These are phyloP conservation scores for Candida xyloterini DNA, from an alignment of 805 yeast genomes.

Conservation along the genomic window DNA sequence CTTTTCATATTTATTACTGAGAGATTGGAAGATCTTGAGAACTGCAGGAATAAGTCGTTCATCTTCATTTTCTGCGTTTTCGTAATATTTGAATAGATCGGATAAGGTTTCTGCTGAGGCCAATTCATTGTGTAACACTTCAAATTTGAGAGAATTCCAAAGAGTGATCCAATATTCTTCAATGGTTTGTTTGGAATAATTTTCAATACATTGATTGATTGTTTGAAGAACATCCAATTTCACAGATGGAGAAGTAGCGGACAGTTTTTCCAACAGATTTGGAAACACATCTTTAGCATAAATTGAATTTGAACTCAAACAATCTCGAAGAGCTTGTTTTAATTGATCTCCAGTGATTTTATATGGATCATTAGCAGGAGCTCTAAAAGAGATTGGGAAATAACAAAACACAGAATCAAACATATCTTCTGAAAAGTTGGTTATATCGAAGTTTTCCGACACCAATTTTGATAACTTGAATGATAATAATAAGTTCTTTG, in stretches of 20 bases:
- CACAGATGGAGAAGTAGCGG: slow-evolving; percentile 70
- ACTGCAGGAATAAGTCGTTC: slow-evolving; percentile 39
- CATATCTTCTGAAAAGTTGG: slow-evolving; percentile 54
- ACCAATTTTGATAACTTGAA: slow-evolving; percentile 55
- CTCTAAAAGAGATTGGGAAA: slow-evolving; percentile 92
- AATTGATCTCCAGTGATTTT: slow-evolving; percentile 73
- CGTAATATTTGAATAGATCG: slow-evolving; percentile 30
- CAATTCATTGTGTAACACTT: slow-evolving; percentile 73
- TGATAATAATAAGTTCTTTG: slow-evolving; percentile 74
- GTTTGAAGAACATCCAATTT: slow-evolving; percentile 73
- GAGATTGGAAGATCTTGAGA: slow-evolving; percentile 40
- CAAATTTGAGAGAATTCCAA: slow-evolving; percentile 89
- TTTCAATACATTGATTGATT: slow-evolving; percentile 51
- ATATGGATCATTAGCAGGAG: slow-evolving; percentile 88
- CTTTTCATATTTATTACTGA: slow-evolving; percentile 37
- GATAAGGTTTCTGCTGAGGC: slow-evolving; percentile 29
- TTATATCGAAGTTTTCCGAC: slow-evolving; percentile 39
- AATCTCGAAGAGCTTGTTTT: slow-evolving; percentile 55
- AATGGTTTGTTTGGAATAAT: slow-evolving; percentile 48
- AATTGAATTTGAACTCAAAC: slow-evolving; percentile 57
- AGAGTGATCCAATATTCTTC: slow-evolving; percentile 64
- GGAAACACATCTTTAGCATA: slow-evolving; percentile 76
- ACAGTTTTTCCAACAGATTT: slow-evolving; percentile 72
- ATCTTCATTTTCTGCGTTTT: slow-evolving; percentile 31
- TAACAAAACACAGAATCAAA: slow-evolving; percentile 92